phyloP scores from a whole-genome alignment of 1,139 yeast genomes.

The Sugiyamaella grinbergsii region DNA sequence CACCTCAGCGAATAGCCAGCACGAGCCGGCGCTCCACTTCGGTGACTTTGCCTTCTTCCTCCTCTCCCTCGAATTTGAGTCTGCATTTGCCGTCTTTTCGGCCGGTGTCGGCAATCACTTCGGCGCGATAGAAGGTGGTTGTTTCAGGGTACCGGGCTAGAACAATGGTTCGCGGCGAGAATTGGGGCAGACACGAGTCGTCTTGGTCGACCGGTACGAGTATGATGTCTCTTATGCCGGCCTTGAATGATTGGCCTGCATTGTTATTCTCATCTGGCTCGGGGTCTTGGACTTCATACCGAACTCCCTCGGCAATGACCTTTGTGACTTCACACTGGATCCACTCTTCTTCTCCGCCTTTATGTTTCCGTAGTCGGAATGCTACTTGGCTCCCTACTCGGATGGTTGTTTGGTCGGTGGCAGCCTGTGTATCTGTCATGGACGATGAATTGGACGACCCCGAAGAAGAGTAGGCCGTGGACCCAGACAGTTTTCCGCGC shows the following conservation, averaged over 20 bases:
- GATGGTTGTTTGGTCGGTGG: conserved; percentile 6
- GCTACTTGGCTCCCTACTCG: conserved; percentile 82
- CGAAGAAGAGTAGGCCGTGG: conserved; percentile 15
- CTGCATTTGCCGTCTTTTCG: conserved; percentile 76
- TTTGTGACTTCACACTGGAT: conserved; percentile 89
- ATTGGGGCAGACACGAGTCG: conserved; percentile 45
- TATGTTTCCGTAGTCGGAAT: conserved; percentile 56
- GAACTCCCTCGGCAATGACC: conserved; percentile 72
- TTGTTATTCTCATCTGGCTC: conserved; percentile 95
- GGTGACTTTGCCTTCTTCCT: conserved; percentile 93
- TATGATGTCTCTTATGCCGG: conserved; percentile 77
- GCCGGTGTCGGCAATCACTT: conserved; percentile 65
- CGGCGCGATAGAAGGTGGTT: conserved; percentile 93
- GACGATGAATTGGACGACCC: conserved; percentile 5
- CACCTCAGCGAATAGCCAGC: conserved; percentile 50
- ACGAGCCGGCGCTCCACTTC: conserved; percentile 87
- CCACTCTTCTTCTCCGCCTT: conserved; percentile 83
- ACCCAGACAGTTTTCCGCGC: conserved; percentile 8
- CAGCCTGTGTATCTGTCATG: not conserved
- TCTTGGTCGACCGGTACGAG: conserved; percentile 62
- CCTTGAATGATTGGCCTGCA: conserved; percentile 84
- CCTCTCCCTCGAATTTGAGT: conserved; percentile 93
- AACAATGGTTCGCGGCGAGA: conserved; percentile 78
- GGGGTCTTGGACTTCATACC: conserved; percentile 85
- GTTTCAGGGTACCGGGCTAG: conserved; percentile 97